Percentiles rank a stretch among this genome's conserved stretches.
Evolutionary conservation across 2,329 filamentous ascomycete species (phyloP).

Genomic region (Fusarium sp.): DNA sequence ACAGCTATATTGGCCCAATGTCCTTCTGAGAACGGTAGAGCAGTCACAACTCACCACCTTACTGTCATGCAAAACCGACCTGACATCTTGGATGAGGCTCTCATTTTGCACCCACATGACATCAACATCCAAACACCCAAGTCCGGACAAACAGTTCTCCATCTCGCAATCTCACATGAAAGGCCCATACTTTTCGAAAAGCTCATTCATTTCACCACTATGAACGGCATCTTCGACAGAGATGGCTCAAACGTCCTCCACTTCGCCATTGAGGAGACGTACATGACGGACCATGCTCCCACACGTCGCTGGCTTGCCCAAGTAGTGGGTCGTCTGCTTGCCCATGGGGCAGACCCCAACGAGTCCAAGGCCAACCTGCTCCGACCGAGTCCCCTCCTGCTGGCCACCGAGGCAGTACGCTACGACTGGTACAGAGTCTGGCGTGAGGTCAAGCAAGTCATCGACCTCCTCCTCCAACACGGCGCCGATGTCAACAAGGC

Average conservation of each 20-base stretch:
- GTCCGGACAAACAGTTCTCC: not conserved
- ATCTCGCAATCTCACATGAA: not conserved
- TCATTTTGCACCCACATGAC: rapidly evolving
- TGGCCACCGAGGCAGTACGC: not conserved
- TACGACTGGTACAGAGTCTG: not conserved
- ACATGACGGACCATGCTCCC: not conserved
- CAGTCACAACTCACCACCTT: not conserved
- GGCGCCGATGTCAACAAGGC: not conserved
- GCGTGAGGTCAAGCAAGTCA: not conserved
- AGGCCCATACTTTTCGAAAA: not conserved
- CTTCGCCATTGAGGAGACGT: not conserved
- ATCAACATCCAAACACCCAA: not conserved
- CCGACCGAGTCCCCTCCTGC: not conserved
- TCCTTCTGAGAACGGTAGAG: not conserved
- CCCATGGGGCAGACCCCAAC: not conserved
- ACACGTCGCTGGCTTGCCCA: not conserved
- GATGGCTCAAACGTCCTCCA: not conserved
- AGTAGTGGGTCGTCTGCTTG: not conserved
- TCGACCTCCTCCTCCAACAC: not conserved
- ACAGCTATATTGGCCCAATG: not conserved
- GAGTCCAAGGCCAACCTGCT: not conserved
- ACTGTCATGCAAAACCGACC: not conserved
- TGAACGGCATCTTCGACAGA: not conserved
- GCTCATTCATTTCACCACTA: not conserved
- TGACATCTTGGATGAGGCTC: not conserved